Evolutionary conservation across 495 filamentous ascomycete species (phyloP), one percentile per base, ranked within the genome.

Genomic region (Aspergillus olivimuriae): DNA sequence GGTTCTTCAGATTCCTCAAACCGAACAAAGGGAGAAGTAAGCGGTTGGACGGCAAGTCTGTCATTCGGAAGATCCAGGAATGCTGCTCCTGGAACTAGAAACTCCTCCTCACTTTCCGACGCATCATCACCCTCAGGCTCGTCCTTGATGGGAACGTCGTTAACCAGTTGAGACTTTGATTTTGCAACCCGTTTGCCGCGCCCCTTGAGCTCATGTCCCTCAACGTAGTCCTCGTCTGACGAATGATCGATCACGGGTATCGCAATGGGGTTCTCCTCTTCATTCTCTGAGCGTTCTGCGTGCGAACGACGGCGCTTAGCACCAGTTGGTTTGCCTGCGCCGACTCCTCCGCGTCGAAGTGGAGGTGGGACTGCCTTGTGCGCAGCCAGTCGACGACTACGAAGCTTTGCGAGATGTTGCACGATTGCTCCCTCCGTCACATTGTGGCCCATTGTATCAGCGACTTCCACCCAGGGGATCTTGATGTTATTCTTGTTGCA

Each of bases 351-450:
- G 20, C 65, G 57, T 31, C 48, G 58, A n/a, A 73, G 48, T 3
- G 65, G 58, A 2, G 70, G 68, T 0, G 73, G 72, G 2, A 70
- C 63, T 1, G 39, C 35, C 20, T 69, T 62, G 1, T 55, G 54
- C 0, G 57, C 51, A 0, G 50, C 38, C 12, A 57, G 43, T 32
- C 67, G 57, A 16, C 58, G 60, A 4, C n/a, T 4, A 1, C 71
- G 70, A 1, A 75, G 41, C 41, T 76, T 76, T 0, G 68, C 56
- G 2, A 75, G 49, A 32, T 76, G 73, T 46, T 76, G 73, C 1
- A 72, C 52, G 12, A 76, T 69, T 0, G 70, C 68, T 1, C 72
- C 65, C 20, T 68, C 66, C 0, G 60, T 65, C 14, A 65, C 62
- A 17, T 59, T 58, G 0, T 43, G 24, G 1, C 60, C 60, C 60